Evolutionary conservation across 331 rosid genomes (phyloP).

Genomic region (Ulmus americana): DNA sequence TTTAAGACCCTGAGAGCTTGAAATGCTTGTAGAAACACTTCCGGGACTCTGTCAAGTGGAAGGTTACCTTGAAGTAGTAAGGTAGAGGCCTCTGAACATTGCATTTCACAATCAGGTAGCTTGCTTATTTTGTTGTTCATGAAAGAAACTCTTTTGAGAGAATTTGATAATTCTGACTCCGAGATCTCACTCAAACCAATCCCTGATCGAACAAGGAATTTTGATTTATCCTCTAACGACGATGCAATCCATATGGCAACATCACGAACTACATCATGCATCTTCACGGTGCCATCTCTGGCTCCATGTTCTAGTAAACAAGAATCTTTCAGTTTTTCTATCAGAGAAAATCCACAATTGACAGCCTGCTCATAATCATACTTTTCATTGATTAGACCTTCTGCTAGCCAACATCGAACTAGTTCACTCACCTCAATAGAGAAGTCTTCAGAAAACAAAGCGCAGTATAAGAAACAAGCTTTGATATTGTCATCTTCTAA

Average conservation of each 20-base stretch:
- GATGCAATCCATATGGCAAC: conserved; percentile 25
- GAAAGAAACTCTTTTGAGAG: conserved; percentile 9
- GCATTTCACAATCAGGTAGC: conserved; percentile 4
- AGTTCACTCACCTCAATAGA: conserved; percentile 13
- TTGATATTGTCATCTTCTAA: conserved; percentile 3
- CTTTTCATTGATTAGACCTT: conserved; percentile 5
- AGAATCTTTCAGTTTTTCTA: conserved; percentile 20
- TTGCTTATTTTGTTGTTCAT: conserved; percentile 11
- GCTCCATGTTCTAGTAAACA: conserved; percentile 19
- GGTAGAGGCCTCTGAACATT: conserved; percentile 10
- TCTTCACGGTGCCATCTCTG: conserved; percentile 15
- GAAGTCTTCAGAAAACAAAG: conserved; percentile 19
- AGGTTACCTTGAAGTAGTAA: conserved; percentile 14
- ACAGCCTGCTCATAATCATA: background rate
- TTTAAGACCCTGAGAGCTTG: conserved; percentile 15
- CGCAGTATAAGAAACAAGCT: conserved; percentile 17
- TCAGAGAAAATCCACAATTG: background rate
- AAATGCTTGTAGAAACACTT: conserved; percentile 8
- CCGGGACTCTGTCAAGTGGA: conserved; percentile 4
- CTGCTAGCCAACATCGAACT: conserved; percentile 6
- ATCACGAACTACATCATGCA: conserved; percentile 24
- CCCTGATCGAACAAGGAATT: conserved; percentile 15
- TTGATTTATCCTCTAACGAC: background rate
- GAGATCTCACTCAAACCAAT: conserved; percentile 17
- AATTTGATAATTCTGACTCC: background rate